These are phyloP conservation scores for Backusella tuberculispora DNA, from an alignment of 192 early-diverging fungal species.

Conservation along the genomic window DNA sequence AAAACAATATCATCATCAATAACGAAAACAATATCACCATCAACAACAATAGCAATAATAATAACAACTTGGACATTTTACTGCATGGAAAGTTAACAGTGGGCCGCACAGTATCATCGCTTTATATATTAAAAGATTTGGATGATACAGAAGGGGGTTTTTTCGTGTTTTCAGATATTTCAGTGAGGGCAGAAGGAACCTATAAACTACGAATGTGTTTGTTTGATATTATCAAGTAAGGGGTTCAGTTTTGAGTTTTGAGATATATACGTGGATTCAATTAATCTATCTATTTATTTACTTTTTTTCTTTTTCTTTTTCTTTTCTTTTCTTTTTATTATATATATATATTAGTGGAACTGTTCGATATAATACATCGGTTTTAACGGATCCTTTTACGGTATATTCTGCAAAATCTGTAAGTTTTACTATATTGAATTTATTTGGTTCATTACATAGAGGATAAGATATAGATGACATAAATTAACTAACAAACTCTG, in stretches of 20 bases:
- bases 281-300: background rate
- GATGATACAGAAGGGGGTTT: constrained; percentile 85
- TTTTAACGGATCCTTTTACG: constrained; percentile 76
- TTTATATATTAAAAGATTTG: constrained; percentile 82
- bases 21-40: background rate
- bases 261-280: background rate
- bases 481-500: background rate
- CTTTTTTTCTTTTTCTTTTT: background rate
- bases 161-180: constrained; percentile 95
- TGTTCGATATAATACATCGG: constrained; percentile 82
- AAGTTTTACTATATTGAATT: background rate
- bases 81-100: constrained; percentile 75
- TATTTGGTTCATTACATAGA: background rate
- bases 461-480: too few relatives aligned
- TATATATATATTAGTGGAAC: constrained; percentile 42
- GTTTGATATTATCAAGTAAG: constrained; percentile 82
- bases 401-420: constrained; percentile 90
- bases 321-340: too few relatives aligned
- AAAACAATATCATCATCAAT: background rate
- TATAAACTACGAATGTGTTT: constrained; percentile 81
- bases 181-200: constrained; percentile 87
- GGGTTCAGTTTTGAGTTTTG: background rate
- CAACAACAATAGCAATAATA: background rate
- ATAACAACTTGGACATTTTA: constrained; percentile 76
- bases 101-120: constrained; percentile 88